Evolutionary conservation across 148 eudicot species (phyloP).

Genomic region (Nyssa sinensis): DNA sequence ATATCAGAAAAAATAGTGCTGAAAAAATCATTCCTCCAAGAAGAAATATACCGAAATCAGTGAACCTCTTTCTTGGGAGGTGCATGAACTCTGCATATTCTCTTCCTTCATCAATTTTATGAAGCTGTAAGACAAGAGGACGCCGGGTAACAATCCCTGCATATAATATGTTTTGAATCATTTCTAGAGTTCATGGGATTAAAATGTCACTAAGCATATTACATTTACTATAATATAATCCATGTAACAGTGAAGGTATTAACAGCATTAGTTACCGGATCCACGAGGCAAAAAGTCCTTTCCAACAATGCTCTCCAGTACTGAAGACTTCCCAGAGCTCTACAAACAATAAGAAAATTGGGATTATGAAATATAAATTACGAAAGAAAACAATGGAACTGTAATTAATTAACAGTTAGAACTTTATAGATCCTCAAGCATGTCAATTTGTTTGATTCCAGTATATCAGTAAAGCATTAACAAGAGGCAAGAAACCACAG

Average conservation of each 20-base stretch:
- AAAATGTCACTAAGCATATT: neutral
- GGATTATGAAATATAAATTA: neutral
- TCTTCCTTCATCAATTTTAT: constrained; percentile 22
- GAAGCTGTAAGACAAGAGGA: constrained; percentile 26
- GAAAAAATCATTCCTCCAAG: neutral
- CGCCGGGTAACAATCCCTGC: constrained; percentile 30
- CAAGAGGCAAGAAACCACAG: neutral
- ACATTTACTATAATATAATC: neutral
- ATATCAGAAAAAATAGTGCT: no score
- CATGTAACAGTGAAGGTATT: neutral
- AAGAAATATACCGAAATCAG: constrained; percentile 17
- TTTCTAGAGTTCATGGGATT: neutral
- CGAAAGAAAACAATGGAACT: neutral
- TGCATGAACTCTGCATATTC: constrained; percentile 31
- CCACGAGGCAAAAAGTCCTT: constrained; percentile 31
- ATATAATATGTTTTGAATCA: neutral
- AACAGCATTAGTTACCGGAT: constrained; percentile 12
- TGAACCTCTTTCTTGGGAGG: constrained; percentile 19
- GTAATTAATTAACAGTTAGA: neutral
- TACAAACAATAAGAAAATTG: neutral
- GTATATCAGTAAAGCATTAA: neutral
- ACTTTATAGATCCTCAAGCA: neutral
- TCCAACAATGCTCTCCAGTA: constrained; percentile 32
- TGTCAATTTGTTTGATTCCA: neutral
- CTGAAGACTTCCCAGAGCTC: constrained; percentile 33